A percentile compares a stretch with the other conserved stretches of the same genome.
phyloP scores from a whole-genome alignment of 192 early-diverging fungal genomes.

The Endogone sp. region DNA sequence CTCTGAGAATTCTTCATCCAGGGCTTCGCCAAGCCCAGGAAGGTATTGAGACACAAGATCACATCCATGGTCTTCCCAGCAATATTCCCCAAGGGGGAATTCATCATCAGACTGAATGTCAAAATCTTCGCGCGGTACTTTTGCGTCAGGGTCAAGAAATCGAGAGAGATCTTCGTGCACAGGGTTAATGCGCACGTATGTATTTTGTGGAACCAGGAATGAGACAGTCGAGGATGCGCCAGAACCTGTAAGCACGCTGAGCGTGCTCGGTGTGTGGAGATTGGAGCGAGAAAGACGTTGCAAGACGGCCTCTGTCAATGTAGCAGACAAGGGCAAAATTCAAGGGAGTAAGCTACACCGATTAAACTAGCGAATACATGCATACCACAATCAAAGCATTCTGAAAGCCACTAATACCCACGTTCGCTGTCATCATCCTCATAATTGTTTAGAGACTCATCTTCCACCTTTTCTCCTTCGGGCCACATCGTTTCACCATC shows the following conservation, averaged over 20 bases:
- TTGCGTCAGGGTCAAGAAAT: slow-evolving; percentile 31
- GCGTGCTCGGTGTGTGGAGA: too few relatives aligned
- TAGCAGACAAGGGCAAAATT: too few relatives aligned
- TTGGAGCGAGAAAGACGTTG: too few relatives aligned
- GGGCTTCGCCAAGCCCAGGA: slow-evolving; percentile 42
- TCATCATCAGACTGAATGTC: slow-evolving; percentile 29
- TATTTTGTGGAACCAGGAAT: too few relatives aligned
- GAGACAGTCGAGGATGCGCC: too few relatives aligned
- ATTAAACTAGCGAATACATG: too few relatives aligned
- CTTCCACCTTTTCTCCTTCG: neutral
- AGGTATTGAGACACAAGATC: slow-evolving; percentile 42
- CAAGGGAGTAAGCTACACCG: too few relatives aligned
- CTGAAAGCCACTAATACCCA: too few relatives aligned
- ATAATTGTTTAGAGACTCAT: neutral
- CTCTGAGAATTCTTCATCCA: slow-evolving; percentile 49
- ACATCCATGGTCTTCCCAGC: slow-evolving; percentile 56
- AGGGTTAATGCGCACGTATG: slow-evolving; percentile 11
- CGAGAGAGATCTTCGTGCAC: slow-evolving; percentile 45
- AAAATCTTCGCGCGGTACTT: slow-evolving; percentile 31
- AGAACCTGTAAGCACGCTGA: too few relatives aligned
- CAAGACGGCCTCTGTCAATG: too few relatives aligned
- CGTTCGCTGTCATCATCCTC: neutral
- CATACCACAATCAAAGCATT: too few relatives aligned
- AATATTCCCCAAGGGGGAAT: slow-evolving; percentile 47
- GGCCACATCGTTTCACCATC: slow-evolving; percentile 5